These are phyloP conservation scores for Xylariaceae sp. DNA, from an alignment of 2,329 filamentous ascomycete species.

Conservation along the genomic window DNA sequence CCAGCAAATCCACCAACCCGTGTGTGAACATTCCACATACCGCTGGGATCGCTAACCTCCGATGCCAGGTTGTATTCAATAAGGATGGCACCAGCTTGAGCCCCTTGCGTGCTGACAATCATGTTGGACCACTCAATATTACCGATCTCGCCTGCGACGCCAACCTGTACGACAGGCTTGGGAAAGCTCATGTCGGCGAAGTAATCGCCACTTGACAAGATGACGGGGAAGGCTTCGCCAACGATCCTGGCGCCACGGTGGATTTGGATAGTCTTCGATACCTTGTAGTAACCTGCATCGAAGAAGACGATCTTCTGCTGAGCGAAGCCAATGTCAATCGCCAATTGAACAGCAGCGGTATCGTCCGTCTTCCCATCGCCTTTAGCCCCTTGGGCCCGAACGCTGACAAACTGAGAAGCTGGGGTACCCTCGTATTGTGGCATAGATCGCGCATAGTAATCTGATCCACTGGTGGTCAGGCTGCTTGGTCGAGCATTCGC, in stretches of 20 bases:
- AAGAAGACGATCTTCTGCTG: slow-evolving; percentile 54
- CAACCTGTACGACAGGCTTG: slow-evolving; percentile 53
- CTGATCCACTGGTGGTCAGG: slow-evolving; percentile 45
- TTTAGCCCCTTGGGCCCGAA: slow-evolving; percentile 62
- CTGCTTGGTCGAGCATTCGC: slow-evolving; percentile 43
- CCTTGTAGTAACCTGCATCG: slow-evolving; percentile 57
- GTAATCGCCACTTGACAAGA: slow-evolving; percentile 45
- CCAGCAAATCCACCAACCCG: slow-evolving; percentile 70
- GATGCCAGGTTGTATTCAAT: slow-evolving; percentile 59
- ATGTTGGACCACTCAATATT: slow-evolving; percentile 59
- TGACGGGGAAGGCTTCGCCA: slow-evolving; percentile 53
- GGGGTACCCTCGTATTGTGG: slow-evolving; percentile 66
- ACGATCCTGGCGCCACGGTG: slow-evolving; percentile 50
- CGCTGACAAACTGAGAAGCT: slow-evolving; percentile 59
- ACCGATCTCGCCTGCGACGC: slow-evolving; percentile 50
- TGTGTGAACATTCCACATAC: slow-evolving; percentile 74
- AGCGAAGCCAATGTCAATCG: slow-evolving; percentile 53
- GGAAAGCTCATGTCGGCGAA: slow-evolving; percentile 51
- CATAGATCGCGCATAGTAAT: slow-evolving; percentile 70
- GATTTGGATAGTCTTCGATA: slow-evolving; percentile 50
- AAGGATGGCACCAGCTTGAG: slow-evolving; percentile 56
- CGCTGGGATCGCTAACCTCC: slow-evolving; percentile 33
- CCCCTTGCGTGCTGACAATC: slow-evolving; percentile 56
- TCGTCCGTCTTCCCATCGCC: slow-evolving; percentile 75
- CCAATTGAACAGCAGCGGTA: slow-evolving; percentile 62